phyloP scores from a whole-genome alignment of 2,329 filamentous ascomycete genomes.

The Colletotrichum sp. region DNA sequence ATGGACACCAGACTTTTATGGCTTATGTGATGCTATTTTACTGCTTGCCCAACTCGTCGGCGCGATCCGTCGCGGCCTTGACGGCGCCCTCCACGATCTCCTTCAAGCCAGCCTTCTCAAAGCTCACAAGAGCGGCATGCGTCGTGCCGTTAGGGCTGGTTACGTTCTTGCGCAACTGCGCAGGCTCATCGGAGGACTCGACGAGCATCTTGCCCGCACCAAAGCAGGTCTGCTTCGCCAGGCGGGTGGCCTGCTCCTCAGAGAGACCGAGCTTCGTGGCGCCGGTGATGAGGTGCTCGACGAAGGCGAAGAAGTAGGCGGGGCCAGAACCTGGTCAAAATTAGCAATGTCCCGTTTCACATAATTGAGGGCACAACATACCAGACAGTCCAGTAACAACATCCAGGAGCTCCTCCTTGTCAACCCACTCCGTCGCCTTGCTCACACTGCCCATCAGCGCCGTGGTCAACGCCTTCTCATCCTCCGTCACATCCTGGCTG shows the following conservation, averaged over 20 bases:
- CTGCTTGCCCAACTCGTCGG: slow-evolving; percentile 37
- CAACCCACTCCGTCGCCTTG: slow-evolving; percentile 54
- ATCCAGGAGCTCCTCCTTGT: slow-evolving; percentile 53
- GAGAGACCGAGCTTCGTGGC: slow-evolving; percentile 49
- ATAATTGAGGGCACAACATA: slow-evolving; percentile 24
- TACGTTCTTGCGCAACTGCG: slow-evolving; percentile 54
- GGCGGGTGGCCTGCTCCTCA: slow-evolving; percentile 51
- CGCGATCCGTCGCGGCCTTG: slow-evolving; percentile 47
- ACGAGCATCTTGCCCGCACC: slow-evolving; percentile 58
- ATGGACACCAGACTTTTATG: background rate
- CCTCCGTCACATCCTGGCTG: slow-evolving; percentile 42
- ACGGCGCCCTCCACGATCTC: slow-evolving; percentile 50
- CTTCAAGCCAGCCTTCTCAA: slow-evolving; percentile 47
- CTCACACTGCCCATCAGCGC: slow-evolving; percentile 50
- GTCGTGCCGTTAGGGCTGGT: slow-evolving; percentile 59
- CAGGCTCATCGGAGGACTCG: slow-evolving; percentile 47
- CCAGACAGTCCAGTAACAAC: slow-evolving; percentile 56
- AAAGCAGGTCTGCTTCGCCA: slow-evolving; percentile 55
- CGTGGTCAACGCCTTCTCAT: slow-evolving; percentile 46
- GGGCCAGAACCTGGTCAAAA: slow-evolving; percentile 47
- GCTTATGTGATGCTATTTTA: background rate
- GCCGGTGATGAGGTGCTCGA: slow-evolving; percentile 53
- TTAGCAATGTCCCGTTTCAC: background rate
- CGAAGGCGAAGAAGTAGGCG: slow-evolving; percentile 59
- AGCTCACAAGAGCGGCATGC: slow-evolving; percentile 52